A percentile compares a stretch with the other conserved stretches of the same genome.
Conservation (phyloP, 768 basidiomycete genomes). For the Solioccasus polychromus region DNA sequence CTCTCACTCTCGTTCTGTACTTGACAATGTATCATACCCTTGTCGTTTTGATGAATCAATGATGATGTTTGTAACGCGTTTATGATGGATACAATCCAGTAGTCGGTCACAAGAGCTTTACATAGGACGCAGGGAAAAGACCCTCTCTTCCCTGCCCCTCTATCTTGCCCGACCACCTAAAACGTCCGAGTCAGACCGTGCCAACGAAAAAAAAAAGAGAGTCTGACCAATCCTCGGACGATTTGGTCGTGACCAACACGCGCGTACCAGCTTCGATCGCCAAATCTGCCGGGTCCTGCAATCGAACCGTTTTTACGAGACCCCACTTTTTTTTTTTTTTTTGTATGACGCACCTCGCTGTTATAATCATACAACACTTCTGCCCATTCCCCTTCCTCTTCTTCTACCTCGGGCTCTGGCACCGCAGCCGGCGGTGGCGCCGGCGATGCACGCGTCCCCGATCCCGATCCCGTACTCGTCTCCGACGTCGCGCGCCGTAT, state of each 20-base stretch:
- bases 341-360: conserved; percentile 44
- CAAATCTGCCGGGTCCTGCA: conserved; percentile 71
- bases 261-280: conserved; percentile 52
- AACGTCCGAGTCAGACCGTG: conserved; percentile 6
- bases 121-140: conserved; percentile 68
- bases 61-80: conserved; percentile 11
- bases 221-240: conserved; percentile 74
- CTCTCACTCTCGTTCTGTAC: conserved; percentile 34
- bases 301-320: not conserved
- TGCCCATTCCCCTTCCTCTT: conserved; percentile 64
- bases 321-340: not conserved
- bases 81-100: conserved; percentile 2
- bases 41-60: conserved; percentile 22
- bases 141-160: conserved; percentile 58
- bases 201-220: not conserved
- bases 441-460: not conserved
- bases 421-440: not conserved
- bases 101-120: conserved; percentile 46
- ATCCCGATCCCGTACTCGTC: too few relatives aligned
- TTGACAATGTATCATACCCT: conserved; percentile 25
- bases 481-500: conserved; percentile 34
- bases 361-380: conserved; percentile 75
- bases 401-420: conserved; percentile 35
- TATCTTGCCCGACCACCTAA: conserved; percentile 67
- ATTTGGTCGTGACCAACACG: conserved; percentile 61